Conservation (phyloP, 2,329 filamentous ascomycete genomes). For the Ceratocystis alfenasii region DNA sequence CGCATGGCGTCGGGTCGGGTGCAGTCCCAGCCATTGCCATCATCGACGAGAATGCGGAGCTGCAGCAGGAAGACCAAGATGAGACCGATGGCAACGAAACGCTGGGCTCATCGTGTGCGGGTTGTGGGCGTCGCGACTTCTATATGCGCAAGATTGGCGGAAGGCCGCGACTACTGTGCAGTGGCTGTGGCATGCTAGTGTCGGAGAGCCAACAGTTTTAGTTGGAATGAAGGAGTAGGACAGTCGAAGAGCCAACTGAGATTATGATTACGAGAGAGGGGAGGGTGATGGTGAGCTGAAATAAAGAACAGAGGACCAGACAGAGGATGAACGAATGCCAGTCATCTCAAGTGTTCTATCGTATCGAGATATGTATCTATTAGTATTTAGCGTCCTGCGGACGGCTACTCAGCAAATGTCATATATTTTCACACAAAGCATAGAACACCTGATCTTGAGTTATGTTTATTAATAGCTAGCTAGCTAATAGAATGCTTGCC, state of each 20-base stretch:
- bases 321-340: too few relatives aligned
- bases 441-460: not conserved
- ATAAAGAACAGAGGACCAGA: too few relatives aligned
- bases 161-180: conserved; percentile 6
- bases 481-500: not conserved
- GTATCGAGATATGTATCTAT: not conserved
- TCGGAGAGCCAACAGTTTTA: not conserved
- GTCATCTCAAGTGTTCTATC: not conserved
- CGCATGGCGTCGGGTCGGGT: not conserved
- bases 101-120: conserved; percentile 10
- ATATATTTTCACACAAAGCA: not conserved
- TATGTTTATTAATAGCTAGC: not conserved
- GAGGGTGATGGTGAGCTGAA: too few relatives aligned
- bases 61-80: not conserved
- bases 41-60: not conserved
- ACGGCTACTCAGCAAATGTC: not conserved
- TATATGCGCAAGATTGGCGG: conserved; percentile 14
- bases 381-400: not conserved
- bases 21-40: not conserved
- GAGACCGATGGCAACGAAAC: conserved; percentile 3
- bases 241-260: too few relatives aligned
- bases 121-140: conserved; percentile 15
- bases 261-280: too few relatives aligned
- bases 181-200: conserved; percentile 12
- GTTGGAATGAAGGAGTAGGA: not conserved